Evolutionary conservation across 805 yeast genomes (phyloP).

Genomic region (Tetrapisispora phaffii): DNA sequence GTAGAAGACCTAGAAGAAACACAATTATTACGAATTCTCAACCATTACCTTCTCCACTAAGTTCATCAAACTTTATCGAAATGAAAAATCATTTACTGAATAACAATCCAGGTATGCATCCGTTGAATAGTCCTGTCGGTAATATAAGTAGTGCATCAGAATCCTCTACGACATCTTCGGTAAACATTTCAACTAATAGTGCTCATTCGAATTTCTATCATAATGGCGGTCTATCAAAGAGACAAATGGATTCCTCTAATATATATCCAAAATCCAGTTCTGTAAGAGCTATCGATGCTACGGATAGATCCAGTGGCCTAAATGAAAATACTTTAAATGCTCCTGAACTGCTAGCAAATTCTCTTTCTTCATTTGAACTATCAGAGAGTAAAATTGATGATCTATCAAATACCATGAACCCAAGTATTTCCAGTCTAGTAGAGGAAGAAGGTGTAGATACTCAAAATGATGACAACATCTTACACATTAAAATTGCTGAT

Average conservation of each 20-base stretch:
- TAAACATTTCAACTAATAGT: slow-evolving; percentile 5
- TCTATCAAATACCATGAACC: neutral
- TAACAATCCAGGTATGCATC: slow-evolving; percentile 3
- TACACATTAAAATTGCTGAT: slow-evolving; percentile 84
- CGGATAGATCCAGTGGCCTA: neutral
- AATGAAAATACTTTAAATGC: neutral
- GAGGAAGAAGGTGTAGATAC: neutral
- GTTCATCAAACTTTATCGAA: slow-evolving; percentile 38
- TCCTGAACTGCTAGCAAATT: slow-evolving; percentile 16
- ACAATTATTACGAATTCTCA: slow-evolving; percentile 84
- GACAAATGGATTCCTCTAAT: neutral
- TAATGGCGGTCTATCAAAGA: neutral
- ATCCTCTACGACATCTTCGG: slow-evolving; percentile 7
- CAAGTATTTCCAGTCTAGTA: neutral
- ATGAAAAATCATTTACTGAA: slow-evolving; percentile 24
- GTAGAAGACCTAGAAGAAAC: slow-evolving; percentile 51
- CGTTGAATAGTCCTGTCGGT: neutral
- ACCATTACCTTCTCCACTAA: slow-evolving; percentile 81
- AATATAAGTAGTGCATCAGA: neutral
- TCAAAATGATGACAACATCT: slow-evolving; percentile 35
- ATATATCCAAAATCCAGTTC: neutral
- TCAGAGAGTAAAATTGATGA: slow-evolving; percentile 8
- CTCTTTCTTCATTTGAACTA: slow-evolving; percentile 33
- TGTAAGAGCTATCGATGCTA: neutral
- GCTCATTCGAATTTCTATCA: slow-evolving; percentile 2